Evolutionary conservation across 257 asterid species (phyloP), one percentile per base, ranked within the genome.

Genomic region (Solanum pinnatisectum): DNA sequence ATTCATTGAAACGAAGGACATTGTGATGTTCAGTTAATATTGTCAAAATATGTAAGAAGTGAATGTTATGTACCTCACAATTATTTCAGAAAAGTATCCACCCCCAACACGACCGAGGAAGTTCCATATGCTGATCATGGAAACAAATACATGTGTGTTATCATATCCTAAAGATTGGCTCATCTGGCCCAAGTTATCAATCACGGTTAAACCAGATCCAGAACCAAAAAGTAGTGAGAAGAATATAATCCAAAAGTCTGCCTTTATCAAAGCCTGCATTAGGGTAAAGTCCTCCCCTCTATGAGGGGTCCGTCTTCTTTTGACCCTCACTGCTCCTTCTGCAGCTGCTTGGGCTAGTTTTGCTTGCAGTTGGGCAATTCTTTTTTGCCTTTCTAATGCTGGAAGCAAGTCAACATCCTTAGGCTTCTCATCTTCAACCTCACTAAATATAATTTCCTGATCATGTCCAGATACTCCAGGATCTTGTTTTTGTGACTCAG

Each of bases 41-140:
- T 14, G 27, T 25, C 23, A 33, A 52, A 52, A 22, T 9, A 71
- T 11, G 35, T 30, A 83, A 40, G 72, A 81, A 77, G 60, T 16
- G 18, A 20, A 36, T 23, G 18, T 39, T 22, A 74, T 12, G 46
- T 87, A 92, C 94, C 90, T 90, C 89, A 91, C 95, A 59, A 92
- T 91, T 88, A 74, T 90, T 88, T 92, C 95, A 22, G 95, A 92
- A 73, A 92, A 87, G 93, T 87, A 92, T 44, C 95, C 95, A 8
- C 95, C 95, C n/a, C 93, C 93, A 77, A 92, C 67, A 10, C 93
- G 95, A 84, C 95, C 95, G 18, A 91, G 90, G 87, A 92, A 92
- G 92, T 92, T 92, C 95, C 95, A 92, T 83, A 92, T 92, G 91
- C 95, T 91, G 89, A 91, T 89, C 93, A 92, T 91, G 88, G 95